Evolutionary conservation across 192 early-diverging fungal species (phyloP).

Genomic region (Mortierella claussenii): DNA sequence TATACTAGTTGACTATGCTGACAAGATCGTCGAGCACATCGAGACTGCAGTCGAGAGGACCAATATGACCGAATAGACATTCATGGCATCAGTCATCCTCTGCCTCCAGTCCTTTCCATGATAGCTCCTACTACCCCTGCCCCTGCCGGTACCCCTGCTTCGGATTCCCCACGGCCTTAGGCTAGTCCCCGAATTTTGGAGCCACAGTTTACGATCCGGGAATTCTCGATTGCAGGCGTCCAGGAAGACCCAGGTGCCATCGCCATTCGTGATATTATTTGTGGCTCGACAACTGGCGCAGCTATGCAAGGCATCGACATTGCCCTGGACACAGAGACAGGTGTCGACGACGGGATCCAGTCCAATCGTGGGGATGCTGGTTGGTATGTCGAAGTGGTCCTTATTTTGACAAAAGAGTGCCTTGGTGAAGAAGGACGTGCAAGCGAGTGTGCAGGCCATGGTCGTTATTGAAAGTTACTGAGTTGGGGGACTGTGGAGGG

Average conservation of each 20-base stretch:
- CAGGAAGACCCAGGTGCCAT: slow-evolving; percentile 32
- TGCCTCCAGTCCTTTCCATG: neutral
- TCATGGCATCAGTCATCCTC: slow-evolving; percentile 5
- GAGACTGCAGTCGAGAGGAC: slow-evolving; percentile 5
- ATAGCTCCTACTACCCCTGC: neutral
- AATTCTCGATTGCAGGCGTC: slow-evolving; percentile 28
- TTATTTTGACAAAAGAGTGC: slow-evolving; percentile 27
- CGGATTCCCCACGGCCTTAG: slow-evolving; percentile 4
- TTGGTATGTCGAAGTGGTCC: slow-evolving; percentile 42
- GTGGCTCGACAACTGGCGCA: slow-evolving; percentile 30
- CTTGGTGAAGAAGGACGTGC: slow-evolving; percentile 13
- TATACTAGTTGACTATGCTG: too few species aligned
- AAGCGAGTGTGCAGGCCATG: slow-evolving; percentile 18
- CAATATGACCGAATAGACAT: slow-evolving; percentile 24
- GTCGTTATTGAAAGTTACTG: too few species aligned
- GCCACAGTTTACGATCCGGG: slow-evolving; percentile 20
- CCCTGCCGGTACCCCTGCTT: neutral
- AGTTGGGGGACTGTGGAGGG: too few species aligned
- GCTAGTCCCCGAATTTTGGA: slow-evolving; percentile 1
- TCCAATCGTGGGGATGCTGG: slow-evolving; percentile 36
- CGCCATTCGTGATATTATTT: slow-evolving; percentile 22
- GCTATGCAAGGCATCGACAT: slow-evolving; percentile 26
- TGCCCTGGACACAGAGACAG: slow-evolving; percentile 42
- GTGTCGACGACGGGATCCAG: slow-evolving; percentile 40
- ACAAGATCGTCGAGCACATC: neutral